These are phyloP conservation scores for Cladosporium halotolerans DNA, from an alignment of 2,329 filamentous ascomycete genomes.

Conservation along the genomic window DNA sequence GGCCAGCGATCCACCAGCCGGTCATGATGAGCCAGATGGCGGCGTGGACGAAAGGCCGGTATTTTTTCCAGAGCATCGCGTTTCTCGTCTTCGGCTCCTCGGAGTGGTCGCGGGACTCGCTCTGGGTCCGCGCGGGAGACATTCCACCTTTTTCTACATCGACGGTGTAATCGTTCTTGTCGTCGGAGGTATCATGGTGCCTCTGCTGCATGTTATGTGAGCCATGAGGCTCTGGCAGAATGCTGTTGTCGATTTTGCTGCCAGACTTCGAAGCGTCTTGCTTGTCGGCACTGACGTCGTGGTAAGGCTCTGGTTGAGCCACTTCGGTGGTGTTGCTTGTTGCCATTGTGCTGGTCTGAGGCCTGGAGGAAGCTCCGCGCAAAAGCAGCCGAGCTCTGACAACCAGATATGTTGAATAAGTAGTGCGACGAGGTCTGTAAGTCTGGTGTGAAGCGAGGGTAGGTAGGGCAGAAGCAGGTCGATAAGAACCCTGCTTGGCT, in stretches of 20 bases:
- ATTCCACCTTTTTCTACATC: constrained; percentile 12
- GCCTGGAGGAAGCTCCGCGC: neutral
- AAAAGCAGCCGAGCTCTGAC: neutral
- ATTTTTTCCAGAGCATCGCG: constrained; percentile 38
- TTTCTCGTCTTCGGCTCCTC: neutral
- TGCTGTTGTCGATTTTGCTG: neutral
- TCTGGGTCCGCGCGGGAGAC: neutral
- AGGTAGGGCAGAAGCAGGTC: neutral
- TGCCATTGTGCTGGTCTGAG: constrained; percentile 7
- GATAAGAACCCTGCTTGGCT: neutral
- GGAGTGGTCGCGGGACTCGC: neutral
- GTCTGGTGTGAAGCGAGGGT: neutral
- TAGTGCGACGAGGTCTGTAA: neutral
- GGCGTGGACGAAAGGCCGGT: constrained; percentile 39
- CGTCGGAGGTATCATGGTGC: too few species aligned
- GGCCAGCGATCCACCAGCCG: constrained; percentile 70
- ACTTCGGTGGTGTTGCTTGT: constrained; percentile 2
- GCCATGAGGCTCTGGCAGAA: constrained; percentile 6
- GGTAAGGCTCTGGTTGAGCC: constrained; percentile 2
- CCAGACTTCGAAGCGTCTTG: neutral
- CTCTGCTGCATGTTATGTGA: neutral
- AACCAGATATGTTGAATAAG: neutral
- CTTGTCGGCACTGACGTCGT: constrained; percentile 6
- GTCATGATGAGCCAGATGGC: constrained; percentile 22
- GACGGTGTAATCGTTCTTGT: neutral